Evolutionary conservation across 2,329 filamentous ascomycete genomes (phyloP), one percentile per base, ranked within the genome.

Genomic region (Aureobasidium sp.): DNA sequence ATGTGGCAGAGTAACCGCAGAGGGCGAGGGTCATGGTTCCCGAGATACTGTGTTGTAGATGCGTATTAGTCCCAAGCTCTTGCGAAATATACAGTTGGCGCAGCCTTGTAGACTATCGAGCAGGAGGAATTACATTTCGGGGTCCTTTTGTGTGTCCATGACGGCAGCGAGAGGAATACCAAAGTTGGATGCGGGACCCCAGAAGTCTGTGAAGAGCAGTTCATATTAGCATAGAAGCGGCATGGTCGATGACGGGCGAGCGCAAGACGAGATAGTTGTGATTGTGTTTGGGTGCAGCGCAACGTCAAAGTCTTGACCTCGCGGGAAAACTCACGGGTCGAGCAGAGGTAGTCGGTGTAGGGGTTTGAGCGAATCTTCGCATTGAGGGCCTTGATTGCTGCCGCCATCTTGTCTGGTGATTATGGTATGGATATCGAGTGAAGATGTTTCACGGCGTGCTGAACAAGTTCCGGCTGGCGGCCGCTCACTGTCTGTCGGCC

Each of bases 21-120:
- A 87, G 78, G 49, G 84, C 82, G 68, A 74, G 76, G 61, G 85
- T 87, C 83, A 87, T 86, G 66, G 77, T 76, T 65, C 84, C 85
- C 65, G 84, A 87, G 73, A 87, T 86, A 68, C 84, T 87, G 67
- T 69, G 32, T 49, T 29, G 53, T 39, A 29, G 4, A 39, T 21
- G 21, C 21, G 11, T 30, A 45, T 61, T 42, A 61, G 62, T 39
- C 44, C 58, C 58, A 41, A 45, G 48, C 61, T 62, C 61, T 62
- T 62, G 11, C 44, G 5, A 9, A 8, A 13, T 2, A 39, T n/a
- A 42, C 48, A 16, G 9, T 30, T 30, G 54, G 25, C 49, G 32
- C 25, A 21, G 21, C 21, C 21, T 21, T 21, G 21, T 21, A 21
- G 9, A 11, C 13, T n/a, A 25, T 48, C 21, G 41, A 10, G n/a